Evolutionary conservation across 768 basidiomycete species (phyloP).

Genomic region (Leccinum broughii): DNA sequence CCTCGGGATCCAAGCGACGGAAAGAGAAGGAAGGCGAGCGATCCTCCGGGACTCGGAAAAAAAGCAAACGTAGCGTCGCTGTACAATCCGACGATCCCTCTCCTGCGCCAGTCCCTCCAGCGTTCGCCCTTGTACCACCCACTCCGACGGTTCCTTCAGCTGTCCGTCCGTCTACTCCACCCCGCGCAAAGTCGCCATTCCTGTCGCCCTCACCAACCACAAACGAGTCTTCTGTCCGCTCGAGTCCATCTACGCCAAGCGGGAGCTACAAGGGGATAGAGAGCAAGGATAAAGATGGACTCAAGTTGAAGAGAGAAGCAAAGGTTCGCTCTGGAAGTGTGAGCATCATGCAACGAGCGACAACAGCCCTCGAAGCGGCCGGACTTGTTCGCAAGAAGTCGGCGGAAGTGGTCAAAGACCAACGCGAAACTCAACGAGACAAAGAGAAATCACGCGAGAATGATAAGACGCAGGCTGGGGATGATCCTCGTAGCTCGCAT

Average conservation of each 20-base stretch:
- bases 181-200: constrained; percentile 50
- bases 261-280: constrained; percentile 56
- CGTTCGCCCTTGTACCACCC: constrained; percentile 73
- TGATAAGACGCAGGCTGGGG: constrained; percentile 44
- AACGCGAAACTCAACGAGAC: constrained; percentile 48
- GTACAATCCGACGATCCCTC: constrained; percentile 48
- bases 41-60: constrained; percentile 23
- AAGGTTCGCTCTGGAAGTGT: constrained; percentile 87
- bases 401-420: constrained; percentile 67
- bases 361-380: constrained; percentile 85
- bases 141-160: constrained; percentile 59
- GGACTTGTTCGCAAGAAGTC: constrained; percentile 84
- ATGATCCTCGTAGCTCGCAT: constrained; percentile 66
- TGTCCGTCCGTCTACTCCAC: constrained; percentile 50
- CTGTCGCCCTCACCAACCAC: constrained; percentile 57
- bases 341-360: constrained; percentile 94
- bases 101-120: constrained; percentile 45
- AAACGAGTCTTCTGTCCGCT: constrained; percentile 51
- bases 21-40: constrained; percentile 31
- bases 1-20: constrained; percentile 30
- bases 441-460: constrained; percentile 44
- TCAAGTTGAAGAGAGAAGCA: constrained; percentile 50
- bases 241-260: constrained; percentile 70
- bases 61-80: constrained; percentile 29
- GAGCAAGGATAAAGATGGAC: constrained; percentile 45